Evolutionary conservation across 371 early-diverging fungal species (phyloP), one percentile per base, ranked within the genome.

Genomic region (Mucor ambiguus): DNA sequence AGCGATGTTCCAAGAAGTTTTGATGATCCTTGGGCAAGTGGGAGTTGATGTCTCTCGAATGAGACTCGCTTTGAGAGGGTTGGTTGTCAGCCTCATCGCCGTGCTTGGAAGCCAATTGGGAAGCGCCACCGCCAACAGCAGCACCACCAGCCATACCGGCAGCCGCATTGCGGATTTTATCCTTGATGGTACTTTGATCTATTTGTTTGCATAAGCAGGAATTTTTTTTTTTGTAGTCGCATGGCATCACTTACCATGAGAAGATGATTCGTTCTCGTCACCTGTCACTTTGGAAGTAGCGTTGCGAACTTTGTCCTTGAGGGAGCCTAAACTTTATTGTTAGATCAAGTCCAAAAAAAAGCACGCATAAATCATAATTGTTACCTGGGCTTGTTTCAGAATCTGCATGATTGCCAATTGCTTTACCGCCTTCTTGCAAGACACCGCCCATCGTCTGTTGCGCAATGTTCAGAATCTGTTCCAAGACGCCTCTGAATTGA

Each of bases 401-500:
- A 24, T 49, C 24, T 43, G 38, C 43, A 44, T 52, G 22, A 24
- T 62, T 24, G 22, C 28, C 12, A n/a, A 62, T 10, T 38, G 16
- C 35, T 37, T 52, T 49, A 7, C 62, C 62, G 28, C 54, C 22
- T 26, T 49, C 37, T 28, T 62, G 38, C 5, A 54, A 16, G 35
- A 37, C 22, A 35, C n/a, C 46, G 20, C 64, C 58, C 33, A 64
- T 32, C 8, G 57, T 57, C 46, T 64, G 64, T 35, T 64, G 58
- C 29, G 63, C 62, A 7, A 58, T 48, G 14, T 26, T n/a, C 28
- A 67, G 14, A 3, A 67, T 67, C 6, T 61, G 44, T 2, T 22
- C 29, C 32, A 67, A 41, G 3, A 67, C 14, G 24, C 16, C 38
- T 49, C 46, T 61, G 32, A 67, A 67, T 20, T 58, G 22, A 11